These are phyloP conservation scores for Yueomyces sp. DNA, from an alignment of 805 yeast species.

Conservation along the genomic window DNA sequence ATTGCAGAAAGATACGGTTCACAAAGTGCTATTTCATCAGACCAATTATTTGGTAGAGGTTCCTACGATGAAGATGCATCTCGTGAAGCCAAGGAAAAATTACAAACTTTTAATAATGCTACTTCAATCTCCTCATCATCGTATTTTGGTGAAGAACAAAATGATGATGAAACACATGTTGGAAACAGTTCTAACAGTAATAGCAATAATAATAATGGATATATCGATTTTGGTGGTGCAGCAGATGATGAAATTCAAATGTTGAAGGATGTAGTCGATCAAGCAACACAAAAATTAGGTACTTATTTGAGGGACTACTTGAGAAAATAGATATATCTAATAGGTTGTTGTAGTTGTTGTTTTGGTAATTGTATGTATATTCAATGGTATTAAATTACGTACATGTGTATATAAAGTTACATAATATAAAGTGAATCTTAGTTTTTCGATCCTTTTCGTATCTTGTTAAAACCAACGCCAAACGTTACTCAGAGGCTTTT, in stretches of 20 bases:
- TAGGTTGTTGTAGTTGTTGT: too few relatives aligned
- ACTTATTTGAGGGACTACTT: slow-evolving; percentile 78
- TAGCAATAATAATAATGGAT: slow-evolving; percentile 26
- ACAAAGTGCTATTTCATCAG: slow-evolving; percentile 93
- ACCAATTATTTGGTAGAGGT: slow-evolving; percentile 85
- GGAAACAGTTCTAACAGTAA: slow-evolving; percentile 3
- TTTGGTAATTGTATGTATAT: too few relatives aligned
- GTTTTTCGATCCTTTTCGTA: too few relatives aligned
- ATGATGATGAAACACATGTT: slow-evolving; percentile 19
- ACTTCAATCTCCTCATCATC: slow-evolving; percentile 83
- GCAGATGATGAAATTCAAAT: slow-evolving; percentile 85
- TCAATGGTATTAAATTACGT: too few relatives aligned
- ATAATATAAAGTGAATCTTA: too few relatives aligned
- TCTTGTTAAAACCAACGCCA: too few relatives aligned
- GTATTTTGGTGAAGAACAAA: slow-evolving; percentile 72
- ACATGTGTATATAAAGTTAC: too few relatives aligned
- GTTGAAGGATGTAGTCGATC: slow-evolving; percentile 82
- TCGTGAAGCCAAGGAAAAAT: slow-evolving; percentile 67
- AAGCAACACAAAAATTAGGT: slow-evolving; percentile 83
- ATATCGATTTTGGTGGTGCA: slow-evolving; percentile 57
- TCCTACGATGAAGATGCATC: slow-evolving; percentile 65
- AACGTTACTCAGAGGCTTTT: too few relatives aligned
- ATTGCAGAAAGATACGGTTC: slow-evolving; percentile 67
- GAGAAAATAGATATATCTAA: slow-evolving; percentile 22
- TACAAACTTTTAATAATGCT: slow-evolving; percentile 74